Evolutionary conservation across 2,329 filamentous ascomycete species (phyloP).

Genomic region (Aspergillus awamori): DNA sequence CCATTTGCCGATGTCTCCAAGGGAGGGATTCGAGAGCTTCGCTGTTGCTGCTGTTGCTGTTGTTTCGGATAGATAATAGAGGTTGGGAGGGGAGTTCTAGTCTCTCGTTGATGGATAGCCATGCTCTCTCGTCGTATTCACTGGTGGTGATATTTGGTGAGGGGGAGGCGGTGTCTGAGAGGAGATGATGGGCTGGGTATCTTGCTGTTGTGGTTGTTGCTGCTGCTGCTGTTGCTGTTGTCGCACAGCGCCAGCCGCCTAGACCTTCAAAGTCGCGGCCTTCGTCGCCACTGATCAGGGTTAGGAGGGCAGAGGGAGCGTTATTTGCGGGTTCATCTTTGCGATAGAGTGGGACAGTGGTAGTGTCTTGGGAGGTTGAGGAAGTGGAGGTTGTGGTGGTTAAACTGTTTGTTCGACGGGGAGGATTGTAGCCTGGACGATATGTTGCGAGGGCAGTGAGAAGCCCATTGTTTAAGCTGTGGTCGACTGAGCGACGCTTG

Average conservation of each 20-base stretch:
- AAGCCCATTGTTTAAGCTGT: constrained; percentile 15
- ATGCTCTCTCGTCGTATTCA: constrained; percentile 40
- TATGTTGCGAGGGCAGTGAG: neutral
- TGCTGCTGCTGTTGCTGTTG: no score
- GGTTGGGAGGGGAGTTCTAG: constrained; percentile 42
- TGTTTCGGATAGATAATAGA: constrained; percentile 19
- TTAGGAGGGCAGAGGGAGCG: constrained; percentile 24
- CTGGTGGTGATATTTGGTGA: constrained; percentile 28
- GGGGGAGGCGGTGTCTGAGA: constrained; percentile 28
- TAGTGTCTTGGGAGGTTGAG: neutral
- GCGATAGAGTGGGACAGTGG: constrained; percentile 13
- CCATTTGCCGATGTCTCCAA: constrained; percentile 10
- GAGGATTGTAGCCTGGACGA: neutral
- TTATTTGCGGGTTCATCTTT: constrained; percentile 1
- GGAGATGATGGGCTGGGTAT: constrained; percentile 20
- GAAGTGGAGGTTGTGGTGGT: constrained; percentile 4
- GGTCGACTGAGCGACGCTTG: constrained; percentile 30
- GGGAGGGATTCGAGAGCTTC: constrained; percentile 13
- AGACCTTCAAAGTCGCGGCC: constrained; percentile 50
- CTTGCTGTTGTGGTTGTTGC: constrained; percentile 14
- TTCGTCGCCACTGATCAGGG: constrained; percentile 36
- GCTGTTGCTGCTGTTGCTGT: constrained; percentile 6
- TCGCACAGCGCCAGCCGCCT: constrained; percentile 42
- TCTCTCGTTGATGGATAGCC: constrained; percentile 43
- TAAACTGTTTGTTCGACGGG: constrained; percentile 8